Conservation (phyloP, 352 stramenopile species). For the Phytophthora tubulina region DNA sequence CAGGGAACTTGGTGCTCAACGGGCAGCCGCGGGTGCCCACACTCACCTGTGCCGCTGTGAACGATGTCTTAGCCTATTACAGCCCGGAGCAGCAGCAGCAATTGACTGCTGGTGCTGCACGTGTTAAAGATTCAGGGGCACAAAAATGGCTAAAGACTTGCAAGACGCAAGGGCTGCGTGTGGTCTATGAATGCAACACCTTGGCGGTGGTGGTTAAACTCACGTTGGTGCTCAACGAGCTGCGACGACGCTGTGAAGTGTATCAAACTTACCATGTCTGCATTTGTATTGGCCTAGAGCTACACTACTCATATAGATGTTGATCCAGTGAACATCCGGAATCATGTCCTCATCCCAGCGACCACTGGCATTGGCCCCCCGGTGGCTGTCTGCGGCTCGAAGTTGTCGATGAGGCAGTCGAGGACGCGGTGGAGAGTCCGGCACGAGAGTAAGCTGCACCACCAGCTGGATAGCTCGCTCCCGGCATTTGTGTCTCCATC, state of each 20-base stretch:
- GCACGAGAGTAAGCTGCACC: slow-evolving; percentile 28
- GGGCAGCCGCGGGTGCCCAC: slow-evolving; percentile 46
- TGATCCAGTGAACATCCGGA: neutral
- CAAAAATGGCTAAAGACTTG: slow-evolving; percentile 52
- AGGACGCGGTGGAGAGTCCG: slow-evolving; percentile 33
- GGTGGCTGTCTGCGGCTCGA: slow-evolving; percentile 59
- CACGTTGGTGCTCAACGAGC: neutral
- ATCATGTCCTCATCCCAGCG: slow-evolving; percentile 29
- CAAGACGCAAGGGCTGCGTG: slow-evolving; percentile 59
- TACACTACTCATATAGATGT: slow-evolving; percentile 4
- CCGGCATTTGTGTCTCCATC: neutral
- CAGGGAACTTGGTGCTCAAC: slow-evolving; percentile 51
- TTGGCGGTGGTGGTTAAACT: slow-evolving; percentile 67
- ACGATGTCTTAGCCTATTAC: slow-evolving; percentile 51
- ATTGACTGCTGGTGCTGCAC: neutral
- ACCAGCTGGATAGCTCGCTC: slow-evolving; percentile 7
- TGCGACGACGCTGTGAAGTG: too few relatives aligned
- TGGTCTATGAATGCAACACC: slow-evolving; percentile 59
- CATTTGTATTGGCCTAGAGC: neutral
- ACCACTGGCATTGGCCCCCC: slow-evolving; percentile 74
- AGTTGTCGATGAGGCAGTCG: slow-evolving; percentile 22
- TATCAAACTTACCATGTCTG: neutral
- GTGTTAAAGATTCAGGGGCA: neutral
- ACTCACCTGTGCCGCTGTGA: slow-evolving; percentile 34
- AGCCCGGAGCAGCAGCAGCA: slow-evolving; percentile 21